A percentile compares a stretch with the other conserved stretches of the same genome.
phyloP scores from a whole-genome alignment of 495 filamentous ascomycete species.

The Viridothelium virens region DNA sequence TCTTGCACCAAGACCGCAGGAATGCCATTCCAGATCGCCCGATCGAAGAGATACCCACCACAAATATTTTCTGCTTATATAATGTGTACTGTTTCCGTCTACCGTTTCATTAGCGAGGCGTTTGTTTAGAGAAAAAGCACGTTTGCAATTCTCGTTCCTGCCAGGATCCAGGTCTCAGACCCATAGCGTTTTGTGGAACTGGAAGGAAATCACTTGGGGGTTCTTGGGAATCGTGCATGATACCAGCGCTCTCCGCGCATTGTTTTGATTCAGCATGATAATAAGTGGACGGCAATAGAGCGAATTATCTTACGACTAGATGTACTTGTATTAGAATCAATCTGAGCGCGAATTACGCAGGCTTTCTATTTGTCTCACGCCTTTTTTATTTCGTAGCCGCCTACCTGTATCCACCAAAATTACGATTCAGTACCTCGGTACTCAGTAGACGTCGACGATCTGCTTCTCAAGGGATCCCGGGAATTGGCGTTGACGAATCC shows the following conservation, averaged over 20 bases:
- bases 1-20: background rate
- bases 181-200: no score
- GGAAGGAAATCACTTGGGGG: no score
- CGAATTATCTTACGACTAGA: background rate
- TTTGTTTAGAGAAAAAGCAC: background rate
- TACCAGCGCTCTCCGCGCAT: slow-evolving; percentile 5
- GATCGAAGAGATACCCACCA: background rate
- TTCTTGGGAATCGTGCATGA: background rate
- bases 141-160: background rate
- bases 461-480: no score
- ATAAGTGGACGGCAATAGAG: background rate
- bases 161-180: background rate
- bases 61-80: background rate
- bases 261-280: background rate
- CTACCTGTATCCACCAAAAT: no score
- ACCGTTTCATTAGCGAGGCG: background rate
- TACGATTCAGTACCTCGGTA: no score
- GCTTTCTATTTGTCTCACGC: background rate
- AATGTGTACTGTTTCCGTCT: slow-evolving; percentile 1
- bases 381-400: no score
- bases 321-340: background rate
- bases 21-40: background rate
- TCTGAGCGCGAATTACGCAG: background rate
- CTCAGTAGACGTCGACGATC: no score
- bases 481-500: no score